Percentiles rank a stretch among this genome's conserved stretches.
Conservation (phyloP, 495 filamentous ascomycete genomes). For the Aspergillus bridgeri region DNA sequence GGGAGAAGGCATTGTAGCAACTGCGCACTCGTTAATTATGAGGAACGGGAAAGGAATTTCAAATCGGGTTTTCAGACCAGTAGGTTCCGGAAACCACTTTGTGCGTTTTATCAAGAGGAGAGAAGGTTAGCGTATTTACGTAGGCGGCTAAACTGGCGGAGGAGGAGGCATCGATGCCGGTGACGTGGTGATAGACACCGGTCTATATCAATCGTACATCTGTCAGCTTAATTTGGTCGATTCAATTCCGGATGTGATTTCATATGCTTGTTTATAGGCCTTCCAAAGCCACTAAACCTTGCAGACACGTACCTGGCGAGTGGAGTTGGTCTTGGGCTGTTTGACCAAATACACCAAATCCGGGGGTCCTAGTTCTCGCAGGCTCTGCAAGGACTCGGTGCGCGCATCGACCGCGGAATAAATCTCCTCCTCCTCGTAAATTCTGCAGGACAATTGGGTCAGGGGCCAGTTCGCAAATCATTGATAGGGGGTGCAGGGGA, state of each 20-base stretch:
- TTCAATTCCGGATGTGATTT: slow-evolving; percentile 2
- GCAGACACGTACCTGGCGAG: slow-evolving; percentile 41
- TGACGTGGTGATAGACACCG: slow-evolving; percentile 97
- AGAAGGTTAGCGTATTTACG: slow-evolving; percentile 94
- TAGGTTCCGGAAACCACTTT: slow-evolving; percentile 93
- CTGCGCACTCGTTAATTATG: slow-evolving; percentile 41
- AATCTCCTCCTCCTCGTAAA: slow-evolving; percentile 82
- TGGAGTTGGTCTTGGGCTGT: slow-evolving; percentile 60
- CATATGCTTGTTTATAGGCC: not conserved
- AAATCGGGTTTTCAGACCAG: slow-evolving; percentile 56
- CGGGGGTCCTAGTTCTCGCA: slow-evolving; percentile 91
- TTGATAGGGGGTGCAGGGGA: slow-evolving; percentile 1
- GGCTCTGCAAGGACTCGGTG: slow-evolving; percentile 74
- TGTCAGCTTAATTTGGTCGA: not conserved
- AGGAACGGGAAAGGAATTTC: slow-evolving; percentile 15
- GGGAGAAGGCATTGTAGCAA: slow-evolving; percentile 99
- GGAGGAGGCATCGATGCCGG: slow-evolving; percentile 93
- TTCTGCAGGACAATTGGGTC: slow-evolving; percentile 45
- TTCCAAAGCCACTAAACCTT: not conserved
- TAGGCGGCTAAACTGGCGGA: slow-evolving; percentile 96
- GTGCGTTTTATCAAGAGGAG: slow-evolving; percentile 76
- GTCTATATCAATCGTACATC: slow-evolving; percentile 46
- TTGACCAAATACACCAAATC: slow-evolving; percentile 95
- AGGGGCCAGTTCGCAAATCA: slow-evolving; percentile 18
- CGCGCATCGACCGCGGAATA: slow-evolving; percentile 86